Evolutionary conservation across 2,329 filamentous ascomycete species (phyloP).

Genomic region (Cladosporium cucumerinum): DNA sequence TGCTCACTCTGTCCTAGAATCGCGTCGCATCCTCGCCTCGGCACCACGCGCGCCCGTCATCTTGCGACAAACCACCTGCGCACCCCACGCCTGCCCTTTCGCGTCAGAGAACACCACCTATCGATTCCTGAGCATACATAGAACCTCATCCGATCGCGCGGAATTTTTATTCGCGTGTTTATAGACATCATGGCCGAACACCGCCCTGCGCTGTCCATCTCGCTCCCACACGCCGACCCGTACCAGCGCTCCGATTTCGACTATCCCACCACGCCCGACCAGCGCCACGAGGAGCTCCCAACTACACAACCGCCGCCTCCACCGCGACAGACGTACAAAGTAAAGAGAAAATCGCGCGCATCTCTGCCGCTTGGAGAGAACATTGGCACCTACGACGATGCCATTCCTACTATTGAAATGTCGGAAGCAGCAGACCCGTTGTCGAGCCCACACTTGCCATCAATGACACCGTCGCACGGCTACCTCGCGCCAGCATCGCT

Average conservation of each 20-base stretch:
- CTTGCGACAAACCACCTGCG: constrained; percentile 8
- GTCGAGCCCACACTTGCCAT: constrained; percentile 30
- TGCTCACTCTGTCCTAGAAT: constrained; percentile 4
- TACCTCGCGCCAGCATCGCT: constrained; percentile 43
- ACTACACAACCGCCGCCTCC: constrained; percentile 41
- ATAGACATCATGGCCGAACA: constrained; percentile 34
- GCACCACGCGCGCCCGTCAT: constrained; percentile 7
- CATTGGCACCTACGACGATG: constrained; percentile 24
- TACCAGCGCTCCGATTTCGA: constrained; percentile 48
- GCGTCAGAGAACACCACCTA: neutral
- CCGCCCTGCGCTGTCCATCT: constrained; percentile 48
- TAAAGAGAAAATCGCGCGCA: constrained; percentile 40
- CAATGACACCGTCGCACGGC: constrained; percentile 33
- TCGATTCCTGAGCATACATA: constrained; percentile 1
- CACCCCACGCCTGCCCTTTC: neutral
- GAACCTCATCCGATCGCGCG: neutral
- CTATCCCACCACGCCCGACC: constrained; percentile 44
- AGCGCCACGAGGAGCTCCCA: constrained; percentile 25
- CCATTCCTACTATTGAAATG: constrained; percentile 51
- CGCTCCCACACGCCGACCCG: constrained; percentile 45
- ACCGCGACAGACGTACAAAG: constrained; percentile 47
- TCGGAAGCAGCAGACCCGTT: constrained; percentile 36
- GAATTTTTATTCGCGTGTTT: constrained; percentile 23
- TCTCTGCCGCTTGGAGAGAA: constrained; percentile 10
- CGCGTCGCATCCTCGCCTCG: constrained; percentile 13